phyloP scores from a whole-genome alignment of 2,329 filamentous ascomycete species.

The Meredithiella fracta region DNA sequence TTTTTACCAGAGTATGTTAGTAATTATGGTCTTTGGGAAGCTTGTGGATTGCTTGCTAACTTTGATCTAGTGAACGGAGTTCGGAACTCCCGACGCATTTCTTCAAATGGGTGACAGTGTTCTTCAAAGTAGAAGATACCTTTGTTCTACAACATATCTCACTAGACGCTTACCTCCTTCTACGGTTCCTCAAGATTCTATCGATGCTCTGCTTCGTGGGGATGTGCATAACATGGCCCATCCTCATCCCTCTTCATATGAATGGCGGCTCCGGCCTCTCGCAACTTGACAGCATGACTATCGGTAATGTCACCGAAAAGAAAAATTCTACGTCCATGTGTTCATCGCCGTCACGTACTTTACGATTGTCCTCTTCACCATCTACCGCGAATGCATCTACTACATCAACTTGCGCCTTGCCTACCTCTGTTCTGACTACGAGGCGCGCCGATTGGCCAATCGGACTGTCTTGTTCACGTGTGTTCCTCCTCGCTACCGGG shows the following conservation, averaged over 20 bases:
- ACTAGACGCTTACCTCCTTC: conserved; percentile 74
- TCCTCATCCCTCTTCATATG: conserved; percentile 69
- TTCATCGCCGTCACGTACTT: conserved; percentile 71
- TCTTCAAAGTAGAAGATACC: conserved; percentile 51
- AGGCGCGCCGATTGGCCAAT: conserved; percentile 71
- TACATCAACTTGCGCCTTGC: conserved; percentile 90
- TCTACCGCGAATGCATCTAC: conserved; percentile 80
- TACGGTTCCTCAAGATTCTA: conserved; percentile 67
- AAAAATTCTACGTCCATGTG: conserved; percentile 65
- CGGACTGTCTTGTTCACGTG: conserved; percentile 86
- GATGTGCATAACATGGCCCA: conserved; percentile 65
- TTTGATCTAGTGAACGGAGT: conserved; percentile 33
- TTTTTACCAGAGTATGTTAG: conserved; percentile 31
- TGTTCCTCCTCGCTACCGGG: conserved; percentile 61
- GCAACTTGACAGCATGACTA: conserved; percentile 41
- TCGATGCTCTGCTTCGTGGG: conserved; percentile 68
- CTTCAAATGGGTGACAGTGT: conserved; percentile 44
- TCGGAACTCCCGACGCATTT: conserved; percentile 38
- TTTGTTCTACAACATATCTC: conserved; percentile 76
- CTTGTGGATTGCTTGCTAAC: conserved; percentile 12
- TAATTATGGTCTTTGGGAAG: not conserved
- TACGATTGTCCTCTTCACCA: conserved; percentile 72
- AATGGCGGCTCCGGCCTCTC: conserved; percentile 51
- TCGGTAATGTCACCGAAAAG: conserved; percentile 35
- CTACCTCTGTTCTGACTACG: conserved; percentile 71